A percentile compares a stretch with the other conserved stretches of the same genome.
These are phyloP conservation scores for Rhizopogon vulgaris DNA, from an alignment of 768 basidiomycete genomes.

Conservation along the genomic window DNA sequence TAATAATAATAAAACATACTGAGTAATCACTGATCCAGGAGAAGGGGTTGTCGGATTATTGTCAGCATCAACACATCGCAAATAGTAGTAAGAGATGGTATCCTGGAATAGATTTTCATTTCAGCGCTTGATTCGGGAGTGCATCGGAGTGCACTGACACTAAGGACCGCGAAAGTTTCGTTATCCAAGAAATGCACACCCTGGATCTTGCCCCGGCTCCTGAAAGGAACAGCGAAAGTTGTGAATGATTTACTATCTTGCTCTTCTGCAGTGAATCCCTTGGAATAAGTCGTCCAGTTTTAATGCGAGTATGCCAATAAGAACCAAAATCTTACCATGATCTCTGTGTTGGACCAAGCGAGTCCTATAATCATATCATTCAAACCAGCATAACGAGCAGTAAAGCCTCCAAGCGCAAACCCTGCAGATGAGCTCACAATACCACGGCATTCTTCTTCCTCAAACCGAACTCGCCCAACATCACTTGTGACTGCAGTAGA, in stretches of 20 bases:
- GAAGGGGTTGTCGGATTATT: not conserved
- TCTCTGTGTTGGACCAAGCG: constrained; percentile 40
- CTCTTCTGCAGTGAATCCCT: constrained; percentile 18
- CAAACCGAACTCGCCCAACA: constrained; percentile 19
- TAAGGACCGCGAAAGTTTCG: constrained; percentile 17
- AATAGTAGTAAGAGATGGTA: not conserved
- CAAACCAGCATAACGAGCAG: constrained; percentile 14
- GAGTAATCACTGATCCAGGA: not conserved
- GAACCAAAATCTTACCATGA: constrained; percentile 12
- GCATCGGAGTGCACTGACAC: constrained; percentile 12
- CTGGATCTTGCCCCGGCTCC: constrained; percentile 15
- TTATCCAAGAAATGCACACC: constrained; percentile 16
- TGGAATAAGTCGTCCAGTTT: not conserved
- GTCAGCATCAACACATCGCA: not conserved
- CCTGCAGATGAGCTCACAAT: constrained; percentile 11
- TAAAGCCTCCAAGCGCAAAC: constrained; percentile 11
- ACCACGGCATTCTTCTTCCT: constrained; percentile 15
- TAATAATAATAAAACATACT: not conserved
- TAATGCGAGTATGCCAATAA: not conserved
- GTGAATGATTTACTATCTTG: not conserved
- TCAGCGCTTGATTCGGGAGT: not conserved
- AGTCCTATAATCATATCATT: constrained; percentile 32
- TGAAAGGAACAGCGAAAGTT: constrained; percentile 12
- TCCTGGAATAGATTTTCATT: not conserved
- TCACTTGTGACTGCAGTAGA: constrained; percentile 11